phyloP scores from a whole-genome alignment of 805 yeast genomes.

The Metschnikowia colocasiae region DNA sequence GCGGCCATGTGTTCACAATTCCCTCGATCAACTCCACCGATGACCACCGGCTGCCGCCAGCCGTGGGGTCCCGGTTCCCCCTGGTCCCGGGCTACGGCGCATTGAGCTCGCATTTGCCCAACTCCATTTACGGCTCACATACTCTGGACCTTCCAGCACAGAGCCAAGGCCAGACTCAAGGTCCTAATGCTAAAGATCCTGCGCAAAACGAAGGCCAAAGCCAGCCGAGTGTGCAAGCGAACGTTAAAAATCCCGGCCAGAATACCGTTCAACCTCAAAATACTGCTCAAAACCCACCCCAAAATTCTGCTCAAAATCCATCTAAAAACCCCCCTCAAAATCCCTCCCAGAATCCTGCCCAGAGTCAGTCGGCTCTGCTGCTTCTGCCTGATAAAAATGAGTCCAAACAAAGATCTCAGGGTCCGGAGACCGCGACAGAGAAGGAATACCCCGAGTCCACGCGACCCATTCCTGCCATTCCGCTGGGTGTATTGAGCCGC shows the following conservation, averaged over 20 bases:
- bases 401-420: not conserved
- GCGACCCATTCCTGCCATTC: conserved; percentile 14
- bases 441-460: conserved; percentile 26
- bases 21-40: conserved; percentile 43
- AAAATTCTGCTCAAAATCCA: conserved; percentile 1
- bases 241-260: not conserved
- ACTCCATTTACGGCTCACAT: conserved; percentile 14
- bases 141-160: not conserved
- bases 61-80: conserved; percentile 12
- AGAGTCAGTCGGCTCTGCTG: conserved; percentile 20
- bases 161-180: conserved; percentile 14
- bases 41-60: conserved; percentile 21
- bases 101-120: conserved; percentile 17
- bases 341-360: conserved; percentile 9
- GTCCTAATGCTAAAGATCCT: not conserved
- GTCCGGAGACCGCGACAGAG: conserved; percentile 9
- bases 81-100: conserved; percentile 19
- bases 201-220: conserved; percentile 13
- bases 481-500: conserved; percentile 35
- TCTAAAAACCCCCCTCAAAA: no score
- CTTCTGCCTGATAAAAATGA: conserved; percentile 7
- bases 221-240: conserved; percentile 23
- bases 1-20: conserved; percentile 45
- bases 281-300: conserved; percentile 15
- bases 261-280: not conserved